phyloP scores from a whole-genome alignment of 768 basidiomycete species.

The Cytidiella melzeri region DNA sequence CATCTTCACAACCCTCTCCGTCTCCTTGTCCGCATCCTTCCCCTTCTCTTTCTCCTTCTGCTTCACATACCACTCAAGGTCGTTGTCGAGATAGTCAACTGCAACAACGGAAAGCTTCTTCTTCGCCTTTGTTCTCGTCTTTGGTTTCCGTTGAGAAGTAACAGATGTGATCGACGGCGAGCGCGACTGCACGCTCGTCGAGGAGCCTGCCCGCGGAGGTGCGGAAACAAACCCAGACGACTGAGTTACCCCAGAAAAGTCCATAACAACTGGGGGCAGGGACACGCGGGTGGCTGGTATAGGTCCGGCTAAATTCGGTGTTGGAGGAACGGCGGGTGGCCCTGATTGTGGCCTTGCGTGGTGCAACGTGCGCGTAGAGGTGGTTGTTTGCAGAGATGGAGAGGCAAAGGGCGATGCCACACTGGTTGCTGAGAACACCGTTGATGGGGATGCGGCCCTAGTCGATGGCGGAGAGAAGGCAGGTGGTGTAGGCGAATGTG shows the following conservation, averaged over 20 bases:
- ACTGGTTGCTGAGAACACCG: background rate
- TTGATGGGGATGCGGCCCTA: background rate
- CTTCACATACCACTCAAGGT: conserved; percentile 16
- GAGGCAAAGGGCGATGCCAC: background rate
- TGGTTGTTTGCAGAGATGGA: background rate
- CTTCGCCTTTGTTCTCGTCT: conserved; percentile 13
- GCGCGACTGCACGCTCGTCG: background rate
- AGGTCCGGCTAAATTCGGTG: background rate
- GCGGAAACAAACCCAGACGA: background rate
- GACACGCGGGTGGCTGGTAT: background rate
- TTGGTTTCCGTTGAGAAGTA: background rate
- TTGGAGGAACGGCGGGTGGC: too few species aligned
- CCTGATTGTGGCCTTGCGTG: too few species aligned
- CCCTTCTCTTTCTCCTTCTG: background rate
- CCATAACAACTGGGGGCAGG: too few species aligned
- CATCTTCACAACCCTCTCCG: background rate
- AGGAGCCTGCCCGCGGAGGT: background rate
- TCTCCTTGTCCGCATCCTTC: background rate
- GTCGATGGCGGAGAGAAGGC: background rate
- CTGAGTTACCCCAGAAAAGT: background rate
- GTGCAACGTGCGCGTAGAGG: too few species aligned
- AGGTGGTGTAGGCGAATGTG: background rate
- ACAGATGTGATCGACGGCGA: background rate
- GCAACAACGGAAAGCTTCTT: conserved; percentile 4
- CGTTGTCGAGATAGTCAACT: conserved; percentile 16